phyloP scores from a whole-genome alignment of 202 grass and related monocot genomes.

The Sporobolus alterniflorus region DNA sequence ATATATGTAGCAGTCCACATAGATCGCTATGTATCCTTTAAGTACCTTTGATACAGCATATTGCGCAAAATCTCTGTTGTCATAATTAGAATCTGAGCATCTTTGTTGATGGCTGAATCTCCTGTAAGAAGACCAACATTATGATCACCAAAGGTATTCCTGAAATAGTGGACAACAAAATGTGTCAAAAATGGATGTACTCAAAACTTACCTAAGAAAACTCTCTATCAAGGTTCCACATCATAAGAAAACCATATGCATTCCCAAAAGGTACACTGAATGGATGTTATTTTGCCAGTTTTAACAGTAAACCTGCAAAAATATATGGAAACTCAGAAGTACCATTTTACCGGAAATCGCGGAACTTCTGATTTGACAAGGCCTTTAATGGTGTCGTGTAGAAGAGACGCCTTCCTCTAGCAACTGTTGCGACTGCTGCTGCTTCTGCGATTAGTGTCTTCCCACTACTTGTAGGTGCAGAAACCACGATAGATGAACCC shows the following conservation, averaged over 20 bases:
- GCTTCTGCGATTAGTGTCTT: conserved; percentile 97
- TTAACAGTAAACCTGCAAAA: conserved; percentile 17
- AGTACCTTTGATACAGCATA: conserved; percentile 97
- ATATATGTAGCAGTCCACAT: conserved; percentile 12
- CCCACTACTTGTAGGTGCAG: conserved; percentile 96
- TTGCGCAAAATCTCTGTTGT: conserved; percentile 99
- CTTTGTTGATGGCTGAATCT: conserved; percentile 95
- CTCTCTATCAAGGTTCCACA: conserved; percentile 3
- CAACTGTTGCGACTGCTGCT: conserved; percentile 84
- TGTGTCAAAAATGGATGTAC: conserved; percentile 44
- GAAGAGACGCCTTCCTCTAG: conserved; percentile 84
- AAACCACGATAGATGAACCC: conserved; percentile 91
- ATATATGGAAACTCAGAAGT: not conserved
- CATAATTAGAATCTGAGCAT: conserved; percentile 97
- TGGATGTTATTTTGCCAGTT: conserved; percentile 6
- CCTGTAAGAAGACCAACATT: conserved; percentile 98
- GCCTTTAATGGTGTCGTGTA: conserved; percentile 98
- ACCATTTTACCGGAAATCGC: conserved; percentile 80
- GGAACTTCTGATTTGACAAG: conserved; percentile 96
- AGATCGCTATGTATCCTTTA: conserved; percentile 10
- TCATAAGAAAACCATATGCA: not conserved
- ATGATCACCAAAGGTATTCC: conserved; percentile 84
- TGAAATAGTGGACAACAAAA: conserved; percentile 57
- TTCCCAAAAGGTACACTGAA: not conserved
- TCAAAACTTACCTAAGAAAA: conserved; percentile 18